Conservation (phyloP, 2,329 filamentous ascomycete species). For the Penicillium brevicompactum region DNA sequence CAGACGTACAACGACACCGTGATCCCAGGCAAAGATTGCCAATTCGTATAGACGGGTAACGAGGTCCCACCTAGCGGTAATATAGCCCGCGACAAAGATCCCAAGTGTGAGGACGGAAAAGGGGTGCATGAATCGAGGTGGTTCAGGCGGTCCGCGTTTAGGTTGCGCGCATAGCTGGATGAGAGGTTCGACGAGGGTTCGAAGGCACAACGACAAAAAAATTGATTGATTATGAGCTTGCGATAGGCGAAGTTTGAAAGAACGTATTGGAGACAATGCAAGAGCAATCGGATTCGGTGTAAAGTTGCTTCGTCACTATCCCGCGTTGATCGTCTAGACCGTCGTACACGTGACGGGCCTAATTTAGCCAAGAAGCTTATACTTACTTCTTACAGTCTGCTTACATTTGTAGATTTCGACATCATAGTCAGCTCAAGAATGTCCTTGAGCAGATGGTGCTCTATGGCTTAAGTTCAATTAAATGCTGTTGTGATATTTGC, state of each 20-base stretch:
- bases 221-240: not conserved
- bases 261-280: not conserved
- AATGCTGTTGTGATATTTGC: too few relatives aligned
- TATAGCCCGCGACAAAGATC: conserved; percentile 99
- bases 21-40: conserved; percentile 95
- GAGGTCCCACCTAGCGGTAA: conserved; percentile 97
- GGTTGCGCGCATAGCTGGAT: conserved; percentile 35
- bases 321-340: conserved; percentile 22
- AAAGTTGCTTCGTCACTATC: conserved; percentile 6
- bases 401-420: too few relatives aligned
- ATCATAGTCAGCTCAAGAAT: too few relatives aligned
- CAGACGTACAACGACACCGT: conserved; percentile 85
- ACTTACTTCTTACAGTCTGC: not conserved
- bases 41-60: conserved; percentile 96
- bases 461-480: too few relatives aligned
- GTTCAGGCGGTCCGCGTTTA: conserved; percentile 29
- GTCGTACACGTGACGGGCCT: conserved; percentile 19
- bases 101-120: conserved; percentile 94
- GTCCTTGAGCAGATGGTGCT: too few relatives aligned
- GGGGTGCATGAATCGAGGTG: conserved; percentile 76
- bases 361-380: not conserved
- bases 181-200: not conserved
- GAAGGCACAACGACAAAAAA: not conserved
- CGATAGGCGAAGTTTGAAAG: not conserved
- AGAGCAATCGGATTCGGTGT: not conserved